These are phyloP conservation scores for Fulvia fulva DNA, from an alignment of 2,329 filamentous ascomycete species.

Conservation along the genomic window DNA sequence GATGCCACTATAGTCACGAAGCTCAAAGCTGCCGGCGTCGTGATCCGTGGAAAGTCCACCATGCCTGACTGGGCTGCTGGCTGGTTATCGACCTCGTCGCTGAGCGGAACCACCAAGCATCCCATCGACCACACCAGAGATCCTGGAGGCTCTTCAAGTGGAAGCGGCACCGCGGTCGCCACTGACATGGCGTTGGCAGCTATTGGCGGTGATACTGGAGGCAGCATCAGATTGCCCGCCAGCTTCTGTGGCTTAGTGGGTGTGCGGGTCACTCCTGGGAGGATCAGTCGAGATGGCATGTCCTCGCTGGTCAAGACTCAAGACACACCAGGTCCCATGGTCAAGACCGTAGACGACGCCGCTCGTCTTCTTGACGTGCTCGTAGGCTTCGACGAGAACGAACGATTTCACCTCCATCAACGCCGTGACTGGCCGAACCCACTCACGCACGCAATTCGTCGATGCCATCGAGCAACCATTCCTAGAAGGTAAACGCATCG, in stretches of 20 bases:
- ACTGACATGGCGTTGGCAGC: constrained; percentile 26
- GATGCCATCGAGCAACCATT: constrained; percentile 18
- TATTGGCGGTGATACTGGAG: constrained; percentile 29
- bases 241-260: constrained; percentile 28
- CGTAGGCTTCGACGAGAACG: constrained; percentile 21
- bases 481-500: constrained; percentile 20
- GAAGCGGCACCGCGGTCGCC: constrained; percentile 29
- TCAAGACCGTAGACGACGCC: constrained; percentile 22
- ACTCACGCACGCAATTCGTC: constrained; percentile 8
- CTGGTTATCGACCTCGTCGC: constrained; percentile 23
- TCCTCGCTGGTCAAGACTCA: constrained; percentile 20
- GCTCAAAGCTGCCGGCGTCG: constrained; percentile 22
- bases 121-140: constrained; percentile 24
- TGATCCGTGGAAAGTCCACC: constrained; percentile 24
- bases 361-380: constrained; percentile 25
- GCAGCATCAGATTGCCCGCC: constrained; percentile 24
- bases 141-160: constrained; percentile 29
- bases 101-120: constrained; percentile 24
- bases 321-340: constrained; percentile 28
- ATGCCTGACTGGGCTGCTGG: constrained; percentile 24
- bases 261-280: constrained; percentile 25
- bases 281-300: constrained; percentile 27
- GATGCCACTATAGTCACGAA: constrained; percentile 22
- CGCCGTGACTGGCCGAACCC: constrained; percentile 4
- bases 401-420: constrained; percentile 24